Evolutionary conservation across 257 asterid genomes (phyloP).

Genomic region (Solanum rostratum): DNA sequence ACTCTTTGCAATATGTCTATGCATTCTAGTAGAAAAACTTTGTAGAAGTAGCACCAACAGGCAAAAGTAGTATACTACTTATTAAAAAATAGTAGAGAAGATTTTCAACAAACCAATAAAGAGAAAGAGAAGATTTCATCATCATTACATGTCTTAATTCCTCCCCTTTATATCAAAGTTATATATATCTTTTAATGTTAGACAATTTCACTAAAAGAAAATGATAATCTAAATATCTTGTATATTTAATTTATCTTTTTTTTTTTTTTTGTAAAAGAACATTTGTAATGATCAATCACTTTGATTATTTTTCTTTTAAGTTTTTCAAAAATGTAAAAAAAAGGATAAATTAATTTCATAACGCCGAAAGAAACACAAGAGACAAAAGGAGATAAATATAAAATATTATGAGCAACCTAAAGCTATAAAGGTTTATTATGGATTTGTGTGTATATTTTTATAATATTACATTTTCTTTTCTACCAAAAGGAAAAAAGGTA

Average conservation of each 20-base stretch:
- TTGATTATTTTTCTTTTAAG: background rate
- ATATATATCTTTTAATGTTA: background rate
- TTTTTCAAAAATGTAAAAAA: background rate
- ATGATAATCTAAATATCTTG: background rate
- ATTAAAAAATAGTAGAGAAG: background rate
- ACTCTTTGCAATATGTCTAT: background rate
- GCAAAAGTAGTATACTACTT: background rate
- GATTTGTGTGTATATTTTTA: background rate
- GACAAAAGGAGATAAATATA: background rate
- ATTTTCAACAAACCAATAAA: background rate
- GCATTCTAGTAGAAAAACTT: background rate
- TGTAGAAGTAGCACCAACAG: background rate
- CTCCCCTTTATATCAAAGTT: background rate
- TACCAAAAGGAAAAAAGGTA: background rate
- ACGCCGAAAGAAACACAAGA: background rate
- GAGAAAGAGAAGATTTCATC: background rate
- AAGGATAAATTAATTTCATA: background rate
- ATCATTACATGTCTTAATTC: background rate
- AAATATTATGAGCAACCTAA: background rate
- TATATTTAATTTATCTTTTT: background rate
- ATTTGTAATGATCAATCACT: background rate
- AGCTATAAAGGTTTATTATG: background rate
- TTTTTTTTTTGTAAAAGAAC: background rate
- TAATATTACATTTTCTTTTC: background rate
- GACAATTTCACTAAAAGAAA: background rate